Evolutionary conservation across 371 early-diverging fungal genomes (phyloP).

Genomic region (Mucor racemosus): DNA sequence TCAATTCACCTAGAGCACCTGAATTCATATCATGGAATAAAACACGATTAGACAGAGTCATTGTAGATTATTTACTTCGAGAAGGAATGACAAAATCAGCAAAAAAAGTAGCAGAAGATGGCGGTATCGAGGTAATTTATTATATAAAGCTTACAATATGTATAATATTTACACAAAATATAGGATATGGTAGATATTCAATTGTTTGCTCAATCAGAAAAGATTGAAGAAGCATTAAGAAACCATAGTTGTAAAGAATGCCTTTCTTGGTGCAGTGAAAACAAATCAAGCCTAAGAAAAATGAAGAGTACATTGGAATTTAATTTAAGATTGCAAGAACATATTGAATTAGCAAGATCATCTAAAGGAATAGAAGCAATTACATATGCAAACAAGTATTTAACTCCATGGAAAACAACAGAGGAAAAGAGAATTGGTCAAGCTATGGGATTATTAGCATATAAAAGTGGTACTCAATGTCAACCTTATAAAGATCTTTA

Average conservation of each 20-base stretch:
- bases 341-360: constrained; percentile 80
- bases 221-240: constrained; percentile 78
- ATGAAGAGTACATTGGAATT: constrained; percentile 90
- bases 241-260: constrained; percentile 82
- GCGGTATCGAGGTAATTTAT: constrained; percentile 65
- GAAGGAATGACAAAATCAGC: constrained; percentile 84
- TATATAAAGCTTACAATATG: too few species aligned
- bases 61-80: constrained; percentile 93
- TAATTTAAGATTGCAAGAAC: constrained; percentile 91
- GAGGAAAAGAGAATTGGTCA: constrained; percentile 79
- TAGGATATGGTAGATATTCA: constrained; percentile 87
- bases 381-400: constrained; percentile 80
- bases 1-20: constrained; percentile 64
- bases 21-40: constrained; percentile 85
- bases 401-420: constrained; percentile 74
- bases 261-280: constrained; percentile 92
- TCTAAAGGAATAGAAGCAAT: constrained; percentile 76
- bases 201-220: constrained; percentile 79
- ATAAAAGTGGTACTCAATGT: constrained; percentile 73
- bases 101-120: constrained; percentile 61
- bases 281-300: constrained; percentile 83
- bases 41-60: constrained; percentile 79
- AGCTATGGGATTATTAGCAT: constrained; percentile 88
- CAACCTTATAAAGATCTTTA: constrained; percentile 79
- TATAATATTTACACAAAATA: constrained; percentile 29